Evolutionary conservation across 1,139 yeast species (phyloP).

Genomic region (Lodderomyces elongisporus): DNA sequence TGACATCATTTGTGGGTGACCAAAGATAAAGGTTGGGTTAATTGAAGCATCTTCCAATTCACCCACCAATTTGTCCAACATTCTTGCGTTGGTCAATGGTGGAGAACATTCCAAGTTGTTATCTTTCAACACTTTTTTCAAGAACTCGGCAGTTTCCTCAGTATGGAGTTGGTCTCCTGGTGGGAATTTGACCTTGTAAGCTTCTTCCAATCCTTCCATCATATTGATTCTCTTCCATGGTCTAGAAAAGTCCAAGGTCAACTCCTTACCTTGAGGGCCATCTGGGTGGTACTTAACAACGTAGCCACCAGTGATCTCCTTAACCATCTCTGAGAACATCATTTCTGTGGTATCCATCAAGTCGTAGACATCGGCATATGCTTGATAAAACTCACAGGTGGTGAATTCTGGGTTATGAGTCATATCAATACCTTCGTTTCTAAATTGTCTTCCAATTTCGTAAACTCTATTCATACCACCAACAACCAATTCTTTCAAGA

Average conservation of each 20-base stretch:
- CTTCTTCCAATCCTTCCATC: conserved; percentile 93
- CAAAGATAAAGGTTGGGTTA: conserved; percentile 96
- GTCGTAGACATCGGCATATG: conserved; percentile 90
- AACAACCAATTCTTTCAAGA: conserved; percentile 92
- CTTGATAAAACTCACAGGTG: conserved; percentile 94
- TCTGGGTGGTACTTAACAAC: conserved; percentile 82
- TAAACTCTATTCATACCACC: conserved; percentile 99
- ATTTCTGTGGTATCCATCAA: conserved; percentile 96
- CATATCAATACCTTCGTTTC: conserved; percentile 97
- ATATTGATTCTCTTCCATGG: conserved; percentile 99
- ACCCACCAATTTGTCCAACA: conserved; percentile 97
- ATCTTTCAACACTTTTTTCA: conserved; percentile 72
- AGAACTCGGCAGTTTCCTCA: conserved; percentile 85
- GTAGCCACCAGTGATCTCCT: conserved; percentile 87
- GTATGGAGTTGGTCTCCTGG: conserved; percentile 94
- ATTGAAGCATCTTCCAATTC: conserved; percentile 88
- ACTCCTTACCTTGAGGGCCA: conserved; percentile 73
- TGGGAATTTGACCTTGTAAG: conserved; percentile 85
- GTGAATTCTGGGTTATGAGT: conserved; percentile 99
- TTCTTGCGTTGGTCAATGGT: conserved; percentile 96
- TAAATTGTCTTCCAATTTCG: conserved; percentile 98
- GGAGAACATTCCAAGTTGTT: conserved; percentile 90
- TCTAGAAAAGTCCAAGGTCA: conserved; percentile 82
- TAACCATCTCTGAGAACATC: conserved; percentile 95
- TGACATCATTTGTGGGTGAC: conserved; percentile 99